Evolutionary conservation across 2,329 filamentous ascomycete genomes (phyloP).

Genomic region (Colletotrichum phormii): DNA sequence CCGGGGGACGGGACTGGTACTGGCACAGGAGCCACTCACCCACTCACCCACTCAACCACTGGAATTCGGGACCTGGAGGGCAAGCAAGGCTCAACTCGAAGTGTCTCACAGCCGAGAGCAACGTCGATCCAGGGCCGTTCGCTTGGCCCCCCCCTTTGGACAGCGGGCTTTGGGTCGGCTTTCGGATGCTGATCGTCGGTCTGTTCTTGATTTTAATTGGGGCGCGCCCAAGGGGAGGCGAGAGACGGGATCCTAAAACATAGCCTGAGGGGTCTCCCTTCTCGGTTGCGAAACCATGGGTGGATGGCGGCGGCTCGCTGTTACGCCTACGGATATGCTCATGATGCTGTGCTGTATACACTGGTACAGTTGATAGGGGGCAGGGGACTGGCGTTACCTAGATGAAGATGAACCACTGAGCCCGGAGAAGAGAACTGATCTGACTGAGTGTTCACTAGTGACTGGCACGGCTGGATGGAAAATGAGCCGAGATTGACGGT

Average conservation of each 20-base stretch:
- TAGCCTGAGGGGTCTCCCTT: background rate
- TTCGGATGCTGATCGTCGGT: slow-evolving; percentile 28
- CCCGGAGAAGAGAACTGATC: background rate
- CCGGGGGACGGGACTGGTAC: background rate
- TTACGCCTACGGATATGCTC: background rate
- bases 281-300: background rate
- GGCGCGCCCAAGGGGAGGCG: background rate
- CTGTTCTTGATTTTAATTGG: slow-evolving; percentile 22
- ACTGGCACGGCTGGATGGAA: background rate
- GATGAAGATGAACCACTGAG: background rate
- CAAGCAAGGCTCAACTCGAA: no score
- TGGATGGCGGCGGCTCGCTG: background rate
- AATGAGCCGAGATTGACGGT: background rate
- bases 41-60: no score
- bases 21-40: no score
- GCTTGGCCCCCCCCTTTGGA: background rate
- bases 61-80: no score
- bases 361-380: background rate
- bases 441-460: background rate
- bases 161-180: slow-evolving; percentile 16
- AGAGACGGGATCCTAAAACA: background rate
- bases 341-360: no score
- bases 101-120: background rate
- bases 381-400: background rate
- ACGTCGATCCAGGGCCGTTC: background rate